These are phyloP conservation scores for Hymenoscyphus albidus DNA, from an alignment of 2,329 filamentous ascomycete species.

Conservation along the genomic window DNA sequence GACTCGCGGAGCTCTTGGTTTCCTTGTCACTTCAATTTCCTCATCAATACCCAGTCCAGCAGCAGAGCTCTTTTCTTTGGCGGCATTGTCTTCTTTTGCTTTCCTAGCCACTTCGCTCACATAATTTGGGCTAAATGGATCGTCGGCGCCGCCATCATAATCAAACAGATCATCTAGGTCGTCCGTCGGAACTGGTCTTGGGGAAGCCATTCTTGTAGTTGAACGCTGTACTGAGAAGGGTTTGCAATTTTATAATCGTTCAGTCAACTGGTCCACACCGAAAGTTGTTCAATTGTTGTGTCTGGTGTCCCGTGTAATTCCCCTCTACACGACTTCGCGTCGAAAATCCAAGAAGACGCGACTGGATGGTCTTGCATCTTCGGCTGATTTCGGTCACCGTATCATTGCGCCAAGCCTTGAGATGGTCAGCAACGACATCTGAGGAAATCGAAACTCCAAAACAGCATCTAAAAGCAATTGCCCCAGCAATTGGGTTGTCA, in stretches of 20 bases:
- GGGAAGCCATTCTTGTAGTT: slow-evolving; percentile 18
- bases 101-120: slow-evolving; percentile 21
- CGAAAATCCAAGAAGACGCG: not conserved
- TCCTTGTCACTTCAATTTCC: slow-evolving; percentile 71
- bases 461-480: slow-evolving; percentile 27
- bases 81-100: slow-evolving; percentile 35
- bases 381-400: slow-evolving; percentile 10
- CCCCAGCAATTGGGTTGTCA: slow-evolving; percentile 29
- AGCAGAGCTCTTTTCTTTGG: slow-evolving; percentile 42
- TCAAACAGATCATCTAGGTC: slow-evolving; percentile 66
- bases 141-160: slow-evolving; percentile 53
- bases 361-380: slow-evolving; percentile 1
- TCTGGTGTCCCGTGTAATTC: slow-evolving; percentile 16
- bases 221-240: not conserved
- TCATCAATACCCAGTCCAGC: slow-evolving; percentile 75
- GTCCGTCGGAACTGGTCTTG: slow-evolving; percentile 34
- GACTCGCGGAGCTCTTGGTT: slow-evolving; percentile 70
- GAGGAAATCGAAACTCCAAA: slow-evolving; percentile 7
- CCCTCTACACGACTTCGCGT: slow-evolving; percentile 20
- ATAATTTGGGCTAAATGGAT: slow-evolving; percentile 31
- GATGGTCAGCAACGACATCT: slow-evolving; percentile 19
- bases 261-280: not conserved
- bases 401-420: slow-evolving; percentile 17
- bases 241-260: not conserved
- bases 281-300: not conserved